Evolutionary conservation across 768 basidiomycete genomes (phyloP), one percentile per base, ranked within the genome.

Genomic region (Candolleomyces aberdarensis): DNA sequence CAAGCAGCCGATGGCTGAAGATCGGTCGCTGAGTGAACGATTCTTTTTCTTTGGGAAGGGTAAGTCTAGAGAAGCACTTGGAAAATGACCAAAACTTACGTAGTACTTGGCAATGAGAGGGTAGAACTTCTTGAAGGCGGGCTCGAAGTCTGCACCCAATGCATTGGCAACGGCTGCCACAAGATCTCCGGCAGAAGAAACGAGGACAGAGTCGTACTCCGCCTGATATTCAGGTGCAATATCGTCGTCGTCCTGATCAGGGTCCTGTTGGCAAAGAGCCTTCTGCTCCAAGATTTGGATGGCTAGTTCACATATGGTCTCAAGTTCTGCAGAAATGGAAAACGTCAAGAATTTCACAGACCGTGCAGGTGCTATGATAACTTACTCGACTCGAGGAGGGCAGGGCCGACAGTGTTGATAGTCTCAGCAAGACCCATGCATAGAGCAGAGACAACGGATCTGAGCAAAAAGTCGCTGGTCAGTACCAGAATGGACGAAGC

Each of bases 121-220:
- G 75, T 89, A 87, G 86, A 97, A 98, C n/a, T 83, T 83, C 52
- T 73, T 73, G 76, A 98, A 98, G 6, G 91, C 87, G 60, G 83
- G 84, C 11, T 84, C 81, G 68, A 98, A 99, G 72, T 92, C 92
- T 20, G 82, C 63, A 5, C 95, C 95, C n/a, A 96, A 83, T 8
- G 86, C 90, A 61, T 84, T 86, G 36, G 96, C 93, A 64, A 99
- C 78, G 1, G 93, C 83, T 57, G 94, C 87, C 61, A 98, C 95
- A 58, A 99, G 88, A 71, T 99, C 97, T 46, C 90, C 91, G 29
- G 96, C 96, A 26, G 95, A 88, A 29, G 92, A 92, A 70, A 98
- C 91, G 60, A 99, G 83, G 58, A 97, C 92, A 3, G 96, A 92
- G 71, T 99, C 97, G 71, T 94, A 96, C 77, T 99, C 97, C 1